Base-by-base conservation (phyloP, 768 basidiomycete species). In the Goffeauzyma gilvescens region DNA sequence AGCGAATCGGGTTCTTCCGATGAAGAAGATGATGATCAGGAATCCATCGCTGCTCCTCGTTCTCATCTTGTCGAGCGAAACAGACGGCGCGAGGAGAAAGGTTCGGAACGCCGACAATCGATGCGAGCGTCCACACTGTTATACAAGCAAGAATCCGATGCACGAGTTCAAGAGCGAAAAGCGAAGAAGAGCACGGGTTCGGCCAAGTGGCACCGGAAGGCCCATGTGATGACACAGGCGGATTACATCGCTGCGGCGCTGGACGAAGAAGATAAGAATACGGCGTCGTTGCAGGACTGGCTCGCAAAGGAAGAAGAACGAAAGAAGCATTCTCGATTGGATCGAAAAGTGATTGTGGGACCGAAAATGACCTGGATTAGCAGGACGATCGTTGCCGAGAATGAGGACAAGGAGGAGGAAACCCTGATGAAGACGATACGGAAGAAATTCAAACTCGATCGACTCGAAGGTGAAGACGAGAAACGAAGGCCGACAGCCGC, bases 291-390 rank as follows among this genome's bases (percentile, higher is more conserved):
- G 30, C 37, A 50, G 21, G 50, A 52, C 34, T 63, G 61, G 61
- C 35, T 63, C 27, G 50, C 46, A 35, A 46, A 50, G 26, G 61
- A 63, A 40, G 61, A 63, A 45, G 57, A 60, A 36, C 44, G 53
- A 35, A 38, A 57, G 43, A 52, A 55, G 32, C 35, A 57, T 36
- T 49, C 53, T 9, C 38, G 54, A 34, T 54, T 59, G 4, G 54
- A 50, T 15, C 44, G 59, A 35, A 63, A 60, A 38, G 31, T 54
- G n/a, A 55, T 63, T 10, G 48, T 46, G 36, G 61, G 61, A 13
- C 59, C 59, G 9, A 54, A 57, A 28, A 53, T 53, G 51, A 60
- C 55, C 13, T 63, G 58, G 59, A 45, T 63, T 40, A 55, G 53
- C 38, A 49, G 61, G 48, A 59, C 57, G 15, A 34, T 38, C 5